Percentiles rank a stretch among this genome's conserved stretches.
Evolutionary conservation across 2,329 filamentous ascomycete species (phyloP).

Genomic region (Pyricularia pennisetigena): DNA sequence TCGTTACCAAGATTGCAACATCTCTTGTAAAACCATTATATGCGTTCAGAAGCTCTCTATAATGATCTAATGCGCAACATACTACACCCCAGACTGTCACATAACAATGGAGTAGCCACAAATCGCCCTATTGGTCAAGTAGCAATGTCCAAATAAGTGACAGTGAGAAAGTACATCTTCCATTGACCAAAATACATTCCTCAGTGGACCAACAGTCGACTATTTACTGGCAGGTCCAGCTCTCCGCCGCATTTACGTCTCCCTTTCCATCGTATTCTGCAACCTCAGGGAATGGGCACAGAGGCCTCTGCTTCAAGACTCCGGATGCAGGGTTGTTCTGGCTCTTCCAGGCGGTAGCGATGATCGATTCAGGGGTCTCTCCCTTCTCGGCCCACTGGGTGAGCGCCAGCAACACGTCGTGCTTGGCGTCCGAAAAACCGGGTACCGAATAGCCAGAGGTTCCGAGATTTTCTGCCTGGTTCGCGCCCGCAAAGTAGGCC

Average conservation of each 20-base stretch:
- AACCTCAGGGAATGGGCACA: constrained; percentile 25
- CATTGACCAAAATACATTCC: background rate
- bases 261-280: constrained; percentile 19
- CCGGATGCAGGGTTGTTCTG: constrained; percentile 13
- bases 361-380: constrained; percentile 13
- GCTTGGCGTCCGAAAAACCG: constrained; percentile 21
- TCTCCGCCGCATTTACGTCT: constrained; percentile 17
- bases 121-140: background rate
- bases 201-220: background rate
- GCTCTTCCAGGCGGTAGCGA: constrained; percentile 14
- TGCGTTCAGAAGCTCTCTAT: background rate
- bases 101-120: background rate
- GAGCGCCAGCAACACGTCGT: constrained; percentile 27
- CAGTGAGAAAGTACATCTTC: background rate
- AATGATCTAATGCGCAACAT: background rate
- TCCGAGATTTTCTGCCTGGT: constrained; percentile 17
- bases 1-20: background rate
- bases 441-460: constrained; percentile 11
- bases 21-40: background rate
- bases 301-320: constrained; percentile 26
- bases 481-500: constrained; percentile 26
- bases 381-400: constrained; percentile 27
- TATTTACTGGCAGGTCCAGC: constrained; percentile 18
- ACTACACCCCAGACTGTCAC: background rate
- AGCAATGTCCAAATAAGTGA: background rate